These are phyloP conservation scores for Chloromonas sp. DNA, from an alignment of 163 green algal species.

Conservation along the genomic window DNA sequence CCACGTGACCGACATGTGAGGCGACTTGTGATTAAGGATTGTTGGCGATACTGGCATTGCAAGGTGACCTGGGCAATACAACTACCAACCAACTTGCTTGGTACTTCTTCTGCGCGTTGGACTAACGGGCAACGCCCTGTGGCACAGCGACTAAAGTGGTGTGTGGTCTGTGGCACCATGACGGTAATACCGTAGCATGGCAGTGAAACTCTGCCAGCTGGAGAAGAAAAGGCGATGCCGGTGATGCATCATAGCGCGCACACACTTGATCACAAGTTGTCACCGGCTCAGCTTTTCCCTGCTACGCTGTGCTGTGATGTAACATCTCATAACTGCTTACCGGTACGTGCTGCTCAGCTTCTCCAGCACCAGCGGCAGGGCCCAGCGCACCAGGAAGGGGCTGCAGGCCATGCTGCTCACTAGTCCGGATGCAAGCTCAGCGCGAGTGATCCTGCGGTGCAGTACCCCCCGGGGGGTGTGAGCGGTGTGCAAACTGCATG, in stretches of 20 bases:
- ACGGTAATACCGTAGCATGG: too few relatives aligned
- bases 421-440: conserved; percentile 51
- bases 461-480: background rate
- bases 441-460: conserved; percentile 40
- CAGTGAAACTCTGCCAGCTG: too few relatives aligned
- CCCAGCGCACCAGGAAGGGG: conserved; percentile 51
- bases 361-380: conserved; percentile 70
- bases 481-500: too few relatives aligned
- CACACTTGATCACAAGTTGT: background rate
- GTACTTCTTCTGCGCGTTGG: too few relatives aligned
- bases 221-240: background rate
- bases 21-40: too few relatives aligned
- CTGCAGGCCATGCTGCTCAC: conserved; percentile 42
- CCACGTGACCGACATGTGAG: background rate
- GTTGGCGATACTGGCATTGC: background rate
- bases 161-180: too few relatives aligned
- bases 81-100: background rate
- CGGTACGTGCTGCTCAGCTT: conserved; percentile 68
- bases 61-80: background rate
- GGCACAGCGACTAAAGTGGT: too few relatives aligned
- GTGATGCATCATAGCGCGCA: background rate
- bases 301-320: too few relatives aligned
- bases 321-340: conserved; percentile 16
- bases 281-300: background rate
- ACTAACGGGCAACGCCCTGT: too few relatives aligned